These are phyloP conservation scores for Lobosporangium transversale DNA, from an alignment of 192 early-diverging fungal species.

Conservation along the genomic window DNA sequence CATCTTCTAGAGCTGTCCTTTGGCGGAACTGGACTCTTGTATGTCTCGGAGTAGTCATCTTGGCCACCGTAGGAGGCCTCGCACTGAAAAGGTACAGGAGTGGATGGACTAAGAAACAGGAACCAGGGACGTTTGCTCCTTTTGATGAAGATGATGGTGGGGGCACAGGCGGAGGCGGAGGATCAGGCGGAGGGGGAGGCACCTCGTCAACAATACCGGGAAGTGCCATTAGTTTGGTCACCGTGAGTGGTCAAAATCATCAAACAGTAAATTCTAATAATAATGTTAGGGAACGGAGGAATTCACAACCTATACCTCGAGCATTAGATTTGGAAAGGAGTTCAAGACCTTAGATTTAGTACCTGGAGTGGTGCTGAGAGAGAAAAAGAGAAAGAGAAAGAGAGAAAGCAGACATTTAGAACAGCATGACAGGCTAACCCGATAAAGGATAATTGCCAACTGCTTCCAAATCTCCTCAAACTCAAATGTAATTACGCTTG, in stretches of 20 bases:
- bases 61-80: constrained; percentile 17
- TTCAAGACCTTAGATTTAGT: not conserved
- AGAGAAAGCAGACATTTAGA: too few species aligned
- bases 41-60: not conserved
- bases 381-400: not conserved
- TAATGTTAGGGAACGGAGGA: constrained; percentile 34
- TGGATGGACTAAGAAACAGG: constrained; percentile 38
- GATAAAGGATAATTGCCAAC: too few species aligned
- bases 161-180: not conserved
- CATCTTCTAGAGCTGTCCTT: not conserved
- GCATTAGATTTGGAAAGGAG: constrained; percentile 17
- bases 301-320: constrained; percentile 40
- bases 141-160: constrained; percentile 32
- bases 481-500: too few species aligned
- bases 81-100: constrained; percentile 13
- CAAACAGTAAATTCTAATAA: not conserved
- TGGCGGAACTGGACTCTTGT: constrained; percentile 30
- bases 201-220: not conserved
- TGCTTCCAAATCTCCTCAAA: too few species aligned
- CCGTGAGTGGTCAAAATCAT: constrained; percentile 20
- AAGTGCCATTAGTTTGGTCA: constrained; percentile 18
- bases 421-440: too few species aligned
- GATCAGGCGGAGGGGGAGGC: not conserved
- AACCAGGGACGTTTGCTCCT: constrained; percentile 27
- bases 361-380: not conserved